These are phyloP conservation scores for Cruciata laevipes DNA, from an alignment of 257 asterid species.

Conservation along the genomic window DNA sequence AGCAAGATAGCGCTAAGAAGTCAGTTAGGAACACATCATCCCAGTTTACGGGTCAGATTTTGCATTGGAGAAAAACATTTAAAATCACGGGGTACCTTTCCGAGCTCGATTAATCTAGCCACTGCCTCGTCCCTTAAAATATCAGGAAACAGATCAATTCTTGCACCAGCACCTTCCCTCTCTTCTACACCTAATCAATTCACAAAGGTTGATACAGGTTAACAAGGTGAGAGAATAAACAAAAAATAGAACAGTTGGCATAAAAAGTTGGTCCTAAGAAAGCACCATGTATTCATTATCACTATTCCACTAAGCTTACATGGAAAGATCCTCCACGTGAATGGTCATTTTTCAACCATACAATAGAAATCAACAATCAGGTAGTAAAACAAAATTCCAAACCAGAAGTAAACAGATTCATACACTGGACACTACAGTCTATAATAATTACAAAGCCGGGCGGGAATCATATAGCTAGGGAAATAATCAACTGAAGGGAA, in stretches of 20 bases:
- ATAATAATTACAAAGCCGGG: background rate
- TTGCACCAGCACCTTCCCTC: slow-evolving; percentile 23
- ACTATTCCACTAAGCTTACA: background rate
- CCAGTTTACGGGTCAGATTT: background rate
- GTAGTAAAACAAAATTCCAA: background rate
- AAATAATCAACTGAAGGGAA: background rate
- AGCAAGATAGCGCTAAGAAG: background rate
- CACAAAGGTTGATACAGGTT: slow-evolving; percentile 4
- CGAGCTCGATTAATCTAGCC: slow-evolving; percentile 70
- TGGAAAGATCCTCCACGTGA: background rate
- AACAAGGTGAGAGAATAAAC: background rate
- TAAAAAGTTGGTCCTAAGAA: background rate
- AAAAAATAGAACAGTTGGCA: slow-evolving; percentile 4
- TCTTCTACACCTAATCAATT: slow-evolving; percentile 31
- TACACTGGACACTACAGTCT: background rate
- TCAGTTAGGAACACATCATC: background rate
- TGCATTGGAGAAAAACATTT: slow-evolving; percentile 10
- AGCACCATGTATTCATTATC: background rate
- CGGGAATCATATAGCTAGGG: background rate
- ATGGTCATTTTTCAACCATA: background rate
- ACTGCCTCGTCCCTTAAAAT: slow-evolving; percentile 74
- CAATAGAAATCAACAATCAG: background rate
- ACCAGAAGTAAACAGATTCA: background rate
- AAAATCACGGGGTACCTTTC: slow-evolving; percentile 44
- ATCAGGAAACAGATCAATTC: slow-evolving; percentile 35